Percentiles rank a stretch among this genome's conserved stretches.
Conservation (phyloP, 2,329 filamentous ascomycete genomes). For the Verruconis gallopava region DNA sequence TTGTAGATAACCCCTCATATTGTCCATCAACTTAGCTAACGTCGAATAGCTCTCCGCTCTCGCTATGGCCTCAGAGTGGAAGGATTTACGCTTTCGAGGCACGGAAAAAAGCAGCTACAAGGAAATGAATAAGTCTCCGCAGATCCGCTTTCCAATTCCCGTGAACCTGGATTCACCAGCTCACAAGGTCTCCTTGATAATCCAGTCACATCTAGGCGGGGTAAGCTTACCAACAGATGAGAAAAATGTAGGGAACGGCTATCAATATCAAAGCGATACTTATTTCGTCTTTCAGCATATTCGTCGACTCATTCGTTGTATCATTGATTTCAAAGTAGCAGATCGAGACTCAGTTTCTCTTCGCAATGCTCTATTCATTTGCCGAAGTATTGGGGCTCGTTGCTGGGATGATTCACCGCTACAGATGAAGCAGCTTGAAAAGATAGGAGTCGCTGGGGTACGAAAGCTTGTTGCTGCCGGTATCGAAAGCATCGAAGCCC, state of each 20-base stretch:
- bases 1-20: constrained; percentile 43
- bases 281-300: constrained; percentile 52
- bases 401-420: not conserved
- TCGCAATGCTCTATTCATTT: constrained; percentile 60
- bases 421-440: constrained; percentile 64
- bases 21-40: not conserved
- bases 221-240: constrained; percentile 43
- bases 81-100: constrained; percentile 55
- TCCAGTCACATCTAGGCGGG: constrained; percentile 62
- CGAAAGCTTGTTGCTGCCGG: constrained; percentile 60
- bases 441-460: constrained; percentile 62
- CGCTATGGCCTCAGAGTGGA: constrained; percentile 58
- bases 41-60: constrained; percentile 50
- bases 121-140: constrained; percentile 54
- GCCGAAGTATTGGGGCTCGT: constrained; percentile 47
- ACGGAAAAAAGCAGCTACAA: constrained; percentile 59
- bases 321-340: constrained; percentile 58
- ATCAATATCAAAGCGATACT: constrained; percentile 49
- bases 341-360: constrained; percentile 53
- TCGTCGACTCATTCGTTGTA: constrained; percentile 58
- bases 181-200: constrained; percentile 65
- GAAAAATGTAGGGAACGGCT: constrained; percentile 39
- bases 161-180: constrained; percentile 50
- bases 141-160: constrained; percentile 58
- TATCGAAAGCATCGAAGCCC: constrained; percentile 56